Evolutionary conservation across 805 yeast genomes (phyloP).

Genomic region (Lipomyces lipofer): DNA sequence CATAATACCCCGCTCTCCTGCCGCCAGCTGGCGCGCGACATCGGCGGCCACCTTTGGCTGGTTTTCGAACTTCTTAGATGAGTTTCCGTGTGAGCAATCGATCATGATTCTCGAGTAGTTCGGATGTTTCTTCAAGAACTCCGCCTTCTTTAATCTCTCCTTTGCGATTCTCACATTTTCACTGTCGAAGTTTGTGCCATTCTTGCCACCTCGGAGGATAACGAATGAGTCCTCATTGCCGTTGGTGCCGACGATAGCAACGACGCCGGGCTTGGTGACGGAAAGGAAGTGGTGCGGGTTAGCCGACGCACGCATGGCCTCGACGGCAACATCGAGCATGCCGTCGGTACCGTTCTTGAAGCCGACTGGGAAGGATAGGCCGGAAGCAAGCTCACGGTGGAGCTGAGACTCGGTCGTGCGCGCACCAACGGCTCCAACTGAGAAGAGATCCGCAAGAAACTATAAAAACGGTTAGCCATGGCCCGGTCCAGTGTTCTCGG

Average conservation of each 20-base stretch:
- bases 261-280: conserved; percentile 94
- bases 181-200: conserved; percentile 86
- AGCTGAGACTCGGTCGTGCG: conserved; percentile 98
- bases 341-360: conserved; percentile 99
- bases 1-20: conserved; percentile 74
- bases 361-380: conserved; percentile 96
- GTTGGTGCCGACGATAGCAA: conserved; percentile 92
- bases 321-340: conserved; percentile 87
- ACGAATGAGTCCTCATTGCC: conserved; percentile 91
- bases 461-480: too few relatives aligned
- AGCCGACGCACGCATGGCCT: conserved; percentile 88
- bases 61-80: conserved; percentile 83
- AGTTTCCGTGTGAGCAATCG: conserved; percentile 97
- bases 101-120: conserved; percentile 77
- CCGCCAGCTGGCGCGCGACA: conserved; percentile 74
- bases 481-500: too few relatives aligned
- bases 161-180: conserved; percentile 68
- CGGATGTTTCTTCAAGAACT: conserved; percentile 15
- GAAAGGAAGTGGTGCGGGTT: conserved; percentile 92
- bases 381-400: conserved; percentile 96
- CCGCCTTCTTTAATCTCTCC: conserved; percentile 53
- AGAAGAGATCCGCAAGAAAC: conserved; percentile 86
- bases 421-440: conserved; percentile 98
- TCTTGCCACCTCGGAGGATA: conserved; percentile 93
- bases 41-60: conserved; percentile 85